Evolutionary conservation across 257 asterid species (phyloP).

Genomic region (Nicotiana knightiana): DNA sequence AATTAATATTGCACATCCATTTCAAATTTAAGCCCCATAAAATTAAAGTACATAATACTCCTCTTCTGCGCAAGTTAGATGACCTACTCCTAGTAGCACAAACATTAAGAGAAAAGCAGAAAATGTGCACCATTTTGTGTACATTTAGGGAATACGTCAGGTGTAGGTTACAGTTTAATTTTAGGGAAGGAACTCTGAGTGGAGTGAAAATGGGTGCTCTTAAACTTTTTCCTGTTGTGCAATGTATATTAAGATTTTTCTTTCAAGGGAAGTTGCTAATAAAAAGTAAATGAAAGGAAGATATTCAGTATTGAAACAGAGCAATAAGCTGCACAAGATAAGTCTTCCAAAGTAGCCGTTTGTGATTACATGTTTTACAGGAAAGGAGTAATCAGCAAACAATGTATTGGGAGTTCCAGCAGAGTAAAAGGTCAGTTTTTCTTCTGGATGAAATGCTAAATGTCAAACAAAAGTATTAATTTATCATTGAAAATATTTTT

Average conservation of each 20-base stretch:
- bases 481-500: background rate
- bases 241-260: background rate
- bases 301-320: background rate
- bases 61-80: background rate
- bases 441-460: background rate
- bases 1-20: background rate
- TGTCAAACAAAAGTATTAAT: background rate
- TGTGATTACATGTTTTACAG: background rate
- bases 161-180: background rate
- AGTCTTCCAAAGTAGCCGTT: background rate
- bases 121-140: background rate
- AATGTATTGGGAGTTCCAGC: background rate
- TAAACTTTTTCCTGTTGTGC: background rate
- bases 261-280: background rate
- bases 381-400: background rate
- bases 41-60: slow-evolving; percentile 32
- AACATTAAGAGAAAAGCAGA: background rate
- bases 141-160: background rate
- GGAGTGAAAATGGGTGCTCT: background rate
- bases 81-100: background rate
- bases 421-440: background rate
- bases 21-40: background rate
- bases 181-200: background rate
- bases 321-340: background rate
- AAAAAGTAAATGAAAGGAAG: background rate